These are phyloP conservation scores for Margaritispora aquatica DNA, from an alignment of 495 filamentous ascomycete genomes.

Conservation along the genomic window DNA sequence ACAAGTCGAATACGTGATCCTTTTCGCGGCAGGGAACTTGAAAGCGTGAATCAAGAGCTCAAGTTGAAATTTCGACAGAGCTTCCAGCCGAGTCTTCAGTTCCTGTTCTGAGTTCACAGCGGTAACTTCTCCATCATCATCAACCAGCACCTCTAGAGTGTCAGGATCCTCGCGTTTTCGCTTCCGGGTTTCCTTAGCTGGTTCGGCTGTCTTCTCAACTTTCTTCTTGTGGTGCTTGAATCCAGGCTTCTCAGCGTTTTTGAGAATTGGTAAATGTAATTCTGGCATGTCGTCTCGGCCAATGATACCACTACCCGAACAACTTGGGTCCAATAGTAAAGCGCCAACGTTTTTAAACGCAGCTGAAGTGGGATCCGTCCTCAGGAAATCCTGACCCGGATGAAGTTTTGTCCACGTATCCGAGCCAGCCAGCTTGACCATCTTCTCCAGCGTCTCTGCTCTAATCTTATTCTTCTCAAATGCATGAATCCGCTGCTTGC, in stretches of 20 bases:
- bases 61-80: constrained; percentile 72
- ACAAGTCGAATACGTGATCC: constrained; percentile 88
- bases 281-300: constrained; percentile 70
- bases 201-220: constrained; percentile 18
- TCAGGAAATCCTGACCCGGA: constrained; percentile 72
- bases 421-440: constrained; percentile 72
- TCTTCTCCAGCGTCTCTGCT: constrained; percentile 67
- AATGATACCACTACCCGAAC: constrained; percentile 90
- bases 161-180: constrained; percentile 22
- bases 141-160: constrained; percentile 33
- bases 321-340: constrained; percentile 85
- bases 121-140: constrained; percentile 41
- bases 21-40: constrained; percentile 66
- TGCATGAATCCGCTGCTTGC: constrained; percentile 46
- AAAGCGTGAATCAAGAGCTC: constrained; percentile 76
- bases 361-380: constrained; percentile 49
- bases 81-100: constrained; percentile 52
- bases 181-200: constrained; percentile 28
- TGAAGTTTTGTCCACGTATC: constrained; percentile 56
- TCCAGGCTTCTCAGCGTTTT: not conserved
- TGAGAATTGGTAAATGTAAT: constrained; percentile 46
- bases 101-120: constrained; percentile 34
- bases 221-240: constrained; percentile 20
- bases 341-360: constrained; percentile 57
- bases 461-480: constrained; percentile 65